Evolutionary conservation across 2,329 filamentous ascomycete genomes (phyloP), one percentile per base, ranked within the genome.

Genomic region (Microsporum canis): DNA sequence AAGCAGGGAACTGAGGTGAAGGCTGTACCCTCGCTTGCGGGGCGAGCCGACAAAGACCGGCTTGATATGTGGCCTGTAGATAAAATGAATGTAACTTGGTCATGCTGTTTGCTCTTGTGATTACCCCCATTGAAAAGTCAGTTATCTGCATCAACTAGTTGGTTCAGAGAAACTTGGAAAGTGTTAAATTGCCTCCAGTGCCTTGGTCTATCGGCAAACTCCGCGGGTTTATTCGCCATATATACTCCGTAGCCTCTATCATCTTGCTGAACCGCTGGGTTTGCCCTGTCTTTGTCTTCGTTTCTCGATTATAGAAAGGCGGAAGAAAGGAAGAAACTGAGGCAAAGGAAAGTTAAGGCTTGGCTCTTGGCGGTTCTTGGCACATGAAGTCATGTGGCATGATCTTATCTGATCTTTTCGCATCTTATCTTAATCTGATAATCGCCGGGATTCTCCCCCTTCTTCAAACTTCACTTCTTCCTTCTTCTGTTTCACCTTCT

Each of bases 361-460:
- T 51, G 51, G 51, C 6, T 14, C 39, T 43, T 43, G 39, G n/a
- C 5, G 1, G n/a, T 43, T 43, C 39, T 43, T 43, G 39, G 39
- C 39, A 3, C 10, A 34, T 34, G n/a, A 34, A n/a, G 51, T 55
- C 51, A 55, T 55, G 51, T 55, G 51, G 51, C 33, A 14, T 36
- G 51, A 55, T 55, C 51, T 55, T 55, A 55, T 55, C 51, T 55
- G 51, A 55, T 55, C 49, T n/a, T 47, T 8, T 27, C 29, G 2
- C 8, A 55, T 36, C 51, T 55, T 55, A 55, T 55, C 51, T 55
- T 55, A 14, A 55, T 55, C 51, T 34, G 51, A 55, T 55, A 55
- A 55, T 5, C 6, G 36, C 14, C 12, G 14, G 6, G n/a, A 23
- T n/a, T 8, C 14, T n/a, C 51, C 51, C n/a, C 33, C 49, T n/a